phyloP scores from a whole-genome alignment of 805 yeast genomes.

The Metschnikowia aberdeeniae region DNA sequence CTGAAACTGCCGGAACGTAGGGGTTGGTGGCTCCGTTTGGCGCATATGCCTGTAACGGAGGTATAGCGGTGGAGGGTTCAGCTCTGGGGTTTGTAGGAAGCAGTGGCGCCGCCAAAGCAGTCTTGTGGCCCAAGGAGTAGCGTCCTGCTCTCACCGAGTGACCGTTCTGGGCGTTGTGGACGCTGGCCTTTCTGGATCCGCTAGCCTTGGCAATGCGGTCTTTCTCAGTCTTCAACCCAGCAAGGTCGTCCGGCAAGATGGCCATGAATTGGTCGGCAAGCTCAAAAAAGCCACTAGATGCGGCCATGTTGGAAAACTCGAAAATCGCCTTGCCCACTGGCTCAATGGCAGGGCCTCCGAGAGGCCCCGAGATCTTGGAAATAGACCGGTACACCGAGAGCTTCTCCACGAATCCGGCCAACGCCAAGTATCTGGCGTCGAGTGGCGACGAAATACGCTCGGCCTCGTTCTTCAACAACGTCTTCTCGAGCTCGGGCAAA shows the following conservation, averaged over 20 bases:
- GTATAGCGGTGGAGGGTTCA: background rate
- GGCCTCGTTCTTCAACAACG: constrained; percentile 44
- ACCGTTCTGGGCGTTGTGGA: background rate
- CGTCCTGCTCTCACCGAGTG: background rate
- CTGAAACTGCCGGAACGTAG: constrained; percentile 12
- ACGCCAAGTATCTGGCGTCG: constrained; percentile 79
- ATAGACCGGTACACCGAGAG: constrained; percentile 67
- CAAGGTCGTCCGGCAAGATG: constrained; percentile 69
- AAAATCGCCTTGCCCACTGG: constrained; percentile 58
- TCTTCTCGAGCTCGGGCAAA: constrained; percentile 39
- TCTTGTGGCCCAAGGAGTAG: background rate
- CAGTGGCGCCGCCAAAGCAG: background rate
- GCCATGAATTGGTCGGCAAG: constrained; percentile 69
- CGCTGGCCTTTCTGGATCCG: constrained; percentile 19
- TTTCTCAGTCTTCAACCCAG: constrained; percentile 66
- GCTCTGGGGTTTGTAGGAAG: background rate
- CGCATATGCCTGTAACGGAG: background rate
- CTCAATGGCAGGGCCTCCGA: constrained; percentile 43
- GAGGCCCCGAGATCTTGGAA: constrained; percentile 31
- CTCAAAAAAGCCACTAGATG: constrained; percentile 79
- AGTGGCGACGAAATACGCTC: constrained; percentile 51
- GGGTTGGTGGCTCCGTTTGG: constrained; percentile 2
- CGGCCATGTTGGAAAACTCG: constrained; percentile 77
- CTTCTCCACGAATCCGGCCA: constrained; percentile 80
- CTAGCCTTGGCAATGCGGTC: constrained; percentile 75